phyloP scores from a whole-genome alignment of 768 basidiomycete species.

The Boletus bicolor region DNA sequence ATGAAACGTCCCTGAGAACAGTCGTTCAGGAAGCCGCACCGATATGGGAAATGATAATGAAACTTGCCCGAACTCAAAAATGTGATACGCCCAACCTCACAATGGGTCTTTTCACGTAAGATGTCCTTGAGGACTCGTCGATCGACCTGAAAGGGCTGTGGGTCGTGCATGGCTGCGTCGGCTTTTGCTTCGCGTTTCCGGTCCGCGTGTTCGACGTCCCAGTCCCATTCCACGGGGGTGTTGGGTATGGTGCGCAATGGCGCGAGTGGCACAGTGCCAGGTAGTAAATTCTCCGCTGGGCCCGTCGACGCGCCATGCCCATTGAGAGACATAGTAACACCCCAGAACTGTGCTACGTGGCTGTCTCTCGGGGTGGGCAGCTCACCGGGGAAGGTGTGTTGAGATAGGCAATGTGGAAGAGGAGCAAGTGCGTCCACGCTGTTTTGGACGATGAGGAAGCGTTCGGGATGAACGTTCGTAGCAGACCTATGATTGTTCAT shows the following conservation, averaged over 20 bases:
- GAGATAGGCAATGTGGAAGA: too few relatives aligned
- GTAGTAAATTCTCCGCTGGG: background rate
- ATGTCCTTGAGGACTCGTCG: constrained; percentile 72
- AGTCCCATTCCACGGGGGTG: constrained; percentile 56
- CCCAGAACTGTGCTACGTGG: constrained; percentile 3
- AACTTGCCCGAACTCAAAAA: constrained; percentile 72
- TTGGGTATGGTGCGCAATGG: constrained; percentile 4
- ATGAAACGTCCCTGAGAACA: constrained; percentile 73
- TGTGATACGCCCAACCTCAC: constrained; percentile 63
- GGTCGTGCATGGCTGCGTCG: constrained; percentile 59
- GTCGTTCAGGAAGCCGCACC: background rate
- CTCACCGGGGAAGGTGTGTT: background rate
- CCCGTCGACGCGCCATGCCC: background rate
- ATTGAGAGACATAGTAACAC: constrained; percentile 10
- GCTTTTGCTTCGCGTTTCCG: constrained; percentile 59
- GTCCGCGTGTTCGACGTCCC: constrained; percentile 71
- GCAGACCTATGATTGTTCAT: constrained; percentile 19
- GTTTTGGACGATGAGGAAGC: background rate
- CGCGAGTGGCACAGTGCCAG: constrained; percentile 24
- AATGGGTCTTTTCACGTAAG: constrained; percentile 64
- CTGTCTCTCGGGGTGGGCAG: constrained; percentile 4
- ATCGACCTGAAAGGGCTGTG: constrained; percentile 73
- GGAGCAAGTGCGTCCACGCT: background rate
- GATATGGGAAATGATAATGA: constrained; percentile 10
- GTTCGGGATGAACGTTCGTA: constrained; percentile 6